Evolutionary conservation across 257 asterid genomes (phyloP).

Genomic region (Thymus quinquecostatus): DNA sequence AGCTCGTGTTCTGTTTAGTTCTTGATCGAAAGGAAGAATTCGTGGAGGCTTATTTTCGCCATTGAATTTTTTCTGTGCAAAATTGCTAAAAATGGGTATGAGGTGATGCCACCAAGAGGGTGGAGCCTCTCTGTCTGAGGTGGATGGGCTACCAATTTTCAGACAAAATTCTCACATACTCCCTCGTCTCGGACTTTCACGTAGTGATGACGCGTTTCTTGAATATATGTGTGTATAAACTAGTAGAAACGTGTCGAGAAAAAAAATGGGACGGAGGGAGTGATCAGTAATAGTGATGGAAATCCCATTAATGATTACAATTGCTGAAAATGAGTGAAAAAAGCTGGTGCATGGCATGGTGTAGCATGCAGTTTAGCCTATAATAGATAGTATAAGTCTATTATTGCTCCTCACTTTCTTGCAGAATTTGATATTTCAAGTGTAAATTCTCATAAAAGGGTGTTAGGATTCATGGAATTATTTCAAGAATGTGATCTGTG

Average conservation of each 20-base stretch:
- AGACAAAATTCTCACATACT: not conserved
- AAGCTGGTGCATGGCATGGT: not conserved
- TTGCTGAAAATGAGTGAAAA: constrained; percentile 18
- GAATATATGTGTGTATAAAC: too few species aligned
- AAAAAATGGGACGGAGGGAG: too few species aligned
- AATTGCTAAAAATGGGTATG: constrained; percentile 5
- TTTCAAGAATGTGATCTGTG: constrained; percentile 14
- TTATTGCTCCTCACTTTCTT: constrained; percentile 1
- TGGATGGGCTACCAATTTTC: constrained; percentile 11
- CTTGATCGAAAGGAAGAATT: not conserved
- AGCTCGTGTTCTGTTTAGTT: not conserved
- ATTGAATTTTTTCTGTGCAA: too few species aligned
- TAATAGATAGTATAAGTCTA: not conserved
- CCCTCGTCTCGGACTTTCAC: too few species aligned
- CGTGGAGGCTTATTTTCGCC: not conserved
- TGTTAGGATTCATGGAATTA: constrained; percentile 3
- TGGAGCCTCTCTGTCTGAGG: not conserved
- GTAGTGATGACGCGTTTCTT: too few species aligned
- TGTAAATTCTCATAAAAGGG: not conserved
- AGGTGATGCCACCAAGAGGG: not conserved
- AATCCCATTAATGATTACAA: not conserved
- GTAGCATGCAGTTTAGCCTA: not conserved
- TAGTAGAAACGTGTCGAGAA: too few species aligned
- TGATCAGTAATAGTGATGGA: not conserved
- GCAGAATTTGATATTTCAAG: constrained; percentile 11